Evolutionary conservation across 108 stramenopile genomes (phyloP).

Genomic region (Ochromonas danica): DNA sequence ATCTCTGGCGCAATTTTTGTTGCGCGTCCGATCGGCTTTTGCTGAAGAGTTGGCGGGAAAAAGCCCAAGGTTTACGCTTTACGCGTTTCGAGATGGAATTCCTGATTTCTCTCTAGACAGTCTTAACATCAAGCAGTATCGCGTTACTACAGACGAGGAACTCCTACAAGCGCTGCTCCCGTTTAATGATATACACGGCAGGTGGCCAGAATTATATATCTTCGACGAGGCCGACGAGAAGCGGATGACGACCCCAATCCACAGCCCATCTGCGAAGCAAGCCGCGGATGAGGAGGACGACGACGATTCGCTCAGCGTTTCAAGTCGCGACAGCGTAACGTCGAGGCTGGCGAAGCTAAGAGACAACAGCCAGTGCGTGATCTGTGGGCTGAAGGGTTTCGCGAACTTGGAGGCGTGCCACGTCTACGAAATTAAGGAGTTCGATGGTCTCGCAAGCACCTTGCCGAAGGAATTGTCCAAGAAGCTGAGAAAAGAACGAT

Average conservation of each 20-base stretch:
- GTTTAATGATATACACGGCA: conserved; percentile 16
- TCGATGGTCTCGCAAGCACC: conserved; percentile 13
- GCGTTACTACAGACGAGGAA: conserved; percentile 14
- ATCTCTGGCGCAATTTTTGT: conserved; percentile 15
- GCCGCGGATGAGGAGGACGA: conserved; percentile 12
- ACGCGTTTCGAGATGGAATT: conserved; percentile 15
- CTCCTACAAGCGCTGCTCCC: conserved; percentile 12
- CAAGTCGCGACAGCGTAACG: conserved; percentile 13
- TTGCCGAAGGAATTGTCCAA: conserved; percentile 15
- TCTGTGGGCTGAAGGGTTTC: conserved; percentile 13
- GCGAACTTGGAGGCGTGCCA: conserved; percentile 12
- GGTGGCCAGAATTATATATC: conserved; percentile 15
- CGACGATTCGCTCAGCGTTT: conserved; percentile 13
- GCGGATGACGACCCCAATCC: conserved; percentile 12
- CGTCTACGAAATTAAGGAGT: conserved; percentile 15
- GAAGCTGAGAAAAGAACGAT: conserved; percentile 15
- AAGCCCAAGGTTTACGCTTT: conserved; percentile 15
- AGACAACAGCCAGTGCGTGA: conserved; percentile 13
- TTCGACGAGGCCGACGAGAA: conserved; percentile 13
- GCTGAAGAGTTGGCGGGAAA: conserved; percentile 13
- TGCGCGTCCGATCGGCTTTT: conserved; percentile 13
- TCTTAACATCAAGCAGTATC: conserved; percentile 16
- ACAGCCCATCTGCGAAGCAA: conserved; percentile 13
- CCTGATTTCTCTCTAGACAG: conserved; percentile 15
- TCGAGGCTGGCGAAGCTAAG: conserved; percentile 13